A percentile compares a stretch with the other conserved stretches of the same genome.
Evolutionary conservation across 2,329 filamentous ascomycete species (phyloP).

Genomic region (Exophiala lecanii-corni): DNA sequence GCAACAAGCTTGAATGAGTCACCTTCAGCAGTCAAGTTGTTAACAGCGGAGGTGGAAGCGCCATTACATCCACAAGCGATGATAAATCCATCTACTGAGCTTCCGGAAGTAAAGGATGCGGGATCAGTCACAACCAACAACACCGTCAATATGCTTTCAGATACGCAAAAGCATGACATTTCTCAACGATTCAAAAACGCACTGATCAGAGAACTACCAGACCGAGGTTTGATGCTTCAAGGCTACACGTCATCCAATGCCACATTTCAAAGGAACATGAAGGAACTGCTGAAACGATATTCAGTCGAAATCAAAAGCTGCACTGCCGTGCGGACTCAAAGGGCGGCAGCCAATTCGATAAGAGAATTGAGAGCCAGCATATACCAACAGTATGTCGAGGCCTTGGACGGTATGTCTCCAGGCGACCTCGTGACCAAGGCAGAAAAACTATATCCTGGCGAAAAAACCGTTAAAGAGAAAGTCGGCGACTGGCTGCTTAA

Average conservation of each 20-base stretch:
- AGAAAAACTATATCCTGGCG: neutral
- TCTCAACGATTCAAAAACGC: neutral
- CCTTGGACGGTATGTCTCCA: neutral
- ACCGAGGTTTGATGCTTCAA: neutral
- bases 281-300: neutral
- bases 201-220: neutral
- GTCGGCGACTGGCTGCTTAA: neutral
- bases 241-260: neutral
- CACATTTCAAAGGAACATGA: neutral
- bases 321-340: neutral
- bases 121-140: neutral
- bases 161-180: neutral
- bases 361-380: neutral
- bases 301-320: neutral
- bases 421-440: neutral
- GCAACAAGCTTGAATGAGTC: neutral
- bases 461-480: neutral
- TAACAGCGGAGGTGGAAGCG: neutral
- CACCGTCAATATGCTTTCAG: neutral
- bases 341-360: neutral
- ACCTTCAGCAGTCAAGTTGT: neutral
- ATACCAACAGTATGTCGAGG: neutral
- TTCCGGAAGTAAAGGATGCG: neutral
- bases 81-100: too few relatives aligned
- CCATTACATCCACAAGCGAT: too few relatives aligned